Conservation (phyloP, 1,139 yeast species). For the Suhomyces terraborum region DNA sequence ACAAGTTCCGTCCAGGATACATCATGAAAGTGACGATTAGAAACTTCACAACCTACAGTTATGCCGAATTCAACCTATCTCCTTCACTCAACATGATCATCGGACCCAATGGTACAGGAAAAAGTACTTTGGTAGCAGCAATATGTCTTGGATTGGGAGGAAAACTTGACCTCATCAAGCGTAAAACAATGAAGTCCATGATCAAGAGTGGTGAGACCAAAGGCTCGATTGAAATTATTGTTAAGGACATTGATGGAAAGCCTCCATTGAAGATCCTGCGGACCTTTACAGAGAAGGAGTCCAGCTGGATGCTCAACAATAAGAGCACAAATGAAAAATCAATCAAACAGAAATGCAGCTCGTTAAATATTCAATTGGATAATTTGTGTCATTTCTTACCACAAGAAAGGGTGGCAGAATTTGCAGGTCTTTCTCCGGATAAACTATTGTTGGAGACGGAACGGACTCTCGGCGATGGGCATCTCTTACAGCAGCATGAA, state of each 20-base stretch:
- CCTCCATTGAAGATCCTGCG: conserved; percentile 39
- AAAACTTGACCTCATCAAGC: conserved; percentile 73
- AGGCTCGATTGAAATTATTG: conserved; percentile 64
- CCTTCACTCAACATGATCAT: conserved; percentile 90
- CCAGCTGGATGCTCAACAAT: conserved; percentile 64
- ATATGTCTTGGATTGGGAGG: conserved; percentile 91
- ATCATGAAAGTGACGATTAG: conserved; percentile 63
- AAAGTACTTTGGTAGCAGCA: conserved; percentile 91
- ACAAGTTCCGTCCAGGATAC: conserved; percentile 56
- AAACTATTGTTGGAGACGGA: conserved; percentile 76
- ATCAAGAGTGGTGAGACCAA: conserved; percentile 69
- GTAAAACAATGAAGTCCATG: conserved; percentile 72
- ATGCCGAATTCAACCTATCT: conserved; percentile 76
- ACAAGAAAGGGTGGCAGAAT: conserved; percentile 92
- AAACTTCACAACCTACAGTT: conserved; percentile 82
- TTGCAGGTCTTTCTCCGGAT: conserved; percentile 80
- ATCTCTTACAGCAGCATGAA: conserved; percentile 59
- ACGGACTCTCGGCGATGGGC: conserved; percentile 71
- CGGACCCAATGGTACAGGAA: conserved; percentile 98
- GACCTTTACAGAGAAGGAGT: conserved; percentile 43
- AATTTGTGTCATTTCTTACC: conserved; percentile 94
- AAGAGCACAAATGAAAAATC: conserved; percentile 41
- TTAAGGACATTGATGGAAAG: conserved; percentile 46
- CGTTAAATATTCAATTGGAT: conserved; percentile 78
- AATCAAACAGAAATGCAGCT: conserved; percentile 48